Base-by-base conservation (phyloP, 106 monocot genomes). In the Chionographis japonica region DNA sequence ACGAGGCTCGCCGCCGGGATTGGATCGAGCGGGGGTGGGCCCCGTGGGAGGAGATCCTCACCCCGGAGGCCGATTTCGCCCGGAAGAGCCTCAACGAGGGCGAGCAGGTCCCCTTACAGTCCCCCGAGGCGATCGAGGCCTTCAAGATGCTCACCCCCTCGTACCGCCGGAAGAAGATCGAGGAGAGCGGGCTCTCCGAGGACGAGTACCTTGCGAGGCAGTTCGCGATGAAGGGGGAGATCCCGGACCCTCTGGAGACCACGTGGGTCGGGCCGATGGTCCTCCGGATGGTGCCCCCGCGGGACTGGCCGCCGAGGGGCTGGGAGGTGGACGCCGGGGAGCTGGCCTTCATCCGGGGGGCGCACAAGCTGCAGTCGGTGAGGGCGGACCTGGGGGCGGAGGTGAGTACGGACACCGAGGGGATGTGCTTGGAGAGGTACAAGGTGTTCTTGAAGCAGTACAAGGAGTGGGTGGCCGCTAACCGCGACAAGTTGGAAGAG, bases 1-100 rank as follows among this genome's bases (percentile, higher is more conserved):
- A 91, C 0, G 91, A 78, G 58, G 85, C 88, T 46, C 88, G 95
- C 40, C 84, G 86, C 61, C 69, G 81, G 10, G 80, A 86, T 75
- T 95, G 95, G 95, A 62, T 88, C 61, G 84, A 91, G 71, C 92
- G 88, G 11, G 91, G 88, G 3, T 95, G 95, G 95, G 95, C 95
- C 1, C 95, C 95, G 0, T 95, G 95, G 95, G 95, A 95, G 76
- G 95, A 95, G 68, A 78, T 89, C 69, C 86, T 95, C 64, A 78
- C 86, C 52, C 91, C 91, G 4, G 95, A 95, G 73, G 86, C 80
- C 37, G 89, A 92, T 5, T 95, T 95, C 77, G 95, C 95, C n/a
- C 74, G 88, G 13, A 84, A 89, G 65, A 82, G 83, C 68, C 92
- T 95, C 62, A 89, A 95, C 68, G 95, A 95, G 61, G 95, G 95